Evolutionary conservation across 1,284 basidiomycete genomes (phyloP).

Genomic region (Trichosporon sp.): DNA sequence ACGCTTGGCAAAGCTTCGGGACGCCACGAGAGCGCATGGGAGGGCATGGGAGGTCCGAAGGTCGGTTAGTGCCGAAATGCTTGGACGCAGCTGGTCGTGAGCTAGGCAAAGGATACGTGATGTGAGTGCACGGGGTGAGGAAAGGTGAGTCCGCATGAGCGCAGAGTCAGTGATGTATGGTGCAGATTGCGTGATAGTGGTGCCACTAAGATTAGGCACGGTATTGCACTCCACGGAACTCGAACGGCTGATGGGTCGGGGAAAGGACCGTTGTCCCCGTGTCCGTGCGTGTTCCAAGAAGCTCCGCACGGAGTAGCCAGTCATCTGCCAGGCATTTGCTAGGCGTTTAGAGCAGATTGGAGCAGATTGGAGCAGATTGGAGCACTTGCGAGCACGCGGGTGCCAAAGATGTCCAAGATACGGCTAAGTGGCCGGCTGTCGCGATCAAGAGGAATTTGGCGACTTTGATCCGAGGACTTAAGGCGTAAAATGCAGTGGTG

Average conservation of each 20-base stretch:
- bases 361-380: too few relatives aligned
- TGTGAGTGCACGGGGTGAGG: background rate
- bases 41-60: background rate
- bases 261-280: too few relatives aligned
- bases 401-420: background rate
- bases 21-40: too few relatives aligned
- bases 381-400: background rate
- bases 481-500: background rate
- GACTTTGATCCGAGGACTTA: background rate
- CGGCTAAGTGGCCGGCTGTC: constrained; percentile 4
- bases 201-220: constrained; percentile 6
- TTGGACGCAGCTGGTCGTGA: constrained; percentile 4
- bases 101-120: background rate
- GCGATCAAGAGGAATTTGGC: background rate
- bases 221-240: background rate
- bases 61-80: background rate
- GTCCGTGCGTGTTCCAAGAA: too few relatives aligned
- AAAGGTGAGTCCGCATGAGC: background rate
- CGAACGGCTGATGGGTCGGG: background rate
- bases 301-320: background rate
- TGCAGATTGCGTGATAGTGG: constrained; percentile 12
- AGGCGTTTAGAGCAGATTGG: background rate
- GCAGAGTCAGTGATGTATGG: constrained; percentile 14
- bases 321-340: background rate
- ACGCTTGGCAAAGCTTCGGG: background rate